Conservation (phyloP, 805 yeast genomes). For the Kuraishia cidri region DNA sequence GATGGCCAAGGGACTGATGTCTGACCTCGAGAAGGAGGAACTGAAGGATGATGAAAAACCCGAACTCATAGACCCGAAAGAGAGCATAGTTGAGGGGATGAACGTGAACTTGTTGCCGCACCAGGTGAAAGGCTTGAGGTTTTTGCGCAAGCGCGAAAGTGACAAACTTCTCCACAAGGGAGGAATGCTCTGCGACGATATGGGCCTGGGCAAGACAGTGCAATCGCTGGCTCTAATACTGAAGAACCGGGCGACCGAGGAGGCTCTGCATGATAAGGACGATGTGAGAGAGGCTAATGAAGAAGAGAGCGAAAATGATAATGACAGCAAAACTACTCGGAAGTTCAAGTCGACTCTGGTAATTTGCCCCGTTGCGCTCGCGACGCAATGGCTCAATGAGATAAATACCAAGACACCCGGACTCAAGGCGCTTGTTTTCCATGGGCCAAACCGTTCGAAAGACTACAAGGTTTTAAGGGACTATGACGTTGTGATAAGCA, state of each 20-base stretch:
- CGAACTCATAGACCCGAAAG: constrained; percentile 6
- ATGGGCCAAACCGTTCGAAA: constrained; percentile 17
- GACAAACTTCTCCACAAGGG: constrained; percentile 25
- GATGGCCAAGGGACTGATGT: constrained; percentile 3
- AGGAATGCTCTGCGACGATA: constrained; percentile 75
- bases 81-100: constrained; percentile 24
- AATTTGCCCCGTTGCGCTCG: constrained; percentile 30
- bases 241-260: constrained; percentile 15
- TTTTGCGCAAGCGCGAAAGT: constrained; percentile 28
- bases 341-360: constrained; percentile 24
- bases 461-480: constrained; percentile 6
- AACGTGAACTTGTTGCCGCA: constrained; percentile 31
- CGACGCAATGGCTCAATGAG: constrained; percentile 32
- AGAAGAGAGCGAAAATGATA: constrained; percentile 1
- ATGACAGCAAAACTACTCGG: constrained; percentile 6
- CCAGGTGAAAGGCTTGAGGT: constrained; percentile 33
- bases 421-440: constrained; percentile 17
- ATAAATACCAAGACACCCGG: constrained; percentile 24
- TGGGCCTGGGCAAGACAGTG: constrained; percentile 86
- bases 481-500: constrained; percentile 25
- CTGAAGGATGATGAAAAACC: neutral
- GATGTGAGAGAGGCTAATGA: neutral
- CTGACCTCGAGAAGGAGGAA: constrained; percentile 2
- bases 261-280: neutral
- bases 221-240: constrained; percentile 59